Percentiles rank a stretch among this genome's conserved stretches.
Conservation (phyloP, 2,329 filamentous ascomycete species). For the Fusarium albidum region DNA sequence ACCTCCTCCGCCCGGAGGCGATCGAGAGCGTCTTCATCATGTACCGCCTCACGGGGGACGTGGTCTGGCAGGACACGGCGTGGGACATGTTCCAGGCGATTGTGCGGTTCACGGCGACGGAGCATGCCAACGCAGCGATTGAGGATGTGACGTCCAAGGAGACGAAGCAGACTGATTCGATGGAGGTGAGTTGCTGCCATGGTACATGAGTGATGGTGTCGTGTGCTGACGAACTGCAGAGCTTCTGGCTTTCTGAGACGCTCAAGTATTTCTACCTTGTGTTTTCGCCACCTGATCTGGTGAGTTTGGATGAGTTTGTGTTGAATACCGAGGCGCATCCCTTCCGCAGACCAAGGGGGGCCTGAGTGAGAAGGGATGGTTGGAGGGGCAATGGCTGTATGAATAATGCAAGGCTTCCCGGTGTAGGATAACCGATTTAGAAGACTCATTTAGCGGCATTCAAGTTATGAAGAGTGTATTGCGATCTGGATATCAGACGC, state of each 20-base stretch:
- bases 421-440: too few relatives aligned
- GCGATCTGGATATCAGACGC: too few relatives aligned
- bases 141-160: constrained; percentile 49
- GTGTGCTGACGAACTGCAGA: constrained; percentile 51
- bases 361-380: background rate
- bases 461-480: too few relatives aligned
- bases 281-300: constrained; percentile 69
- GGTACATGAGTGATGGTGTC: too few relatives aligned
- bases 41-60: constrained; percentile 58
- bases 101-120: constrained; percentile 53
- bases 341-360: constrained; percentile 34
- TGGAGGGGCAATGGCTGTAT: too few relatives aligned
- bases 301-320: constrained; percentile 74
- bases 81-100: constrained; percentile 63
- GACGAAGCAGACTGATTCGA: constrained; percentile 60
- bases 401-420: too few relatives aligned
- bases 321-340: constrained; percentile 64
- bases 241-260: constrained; percentile 78
- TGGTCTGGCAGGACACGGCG: constrained; percentile 57
- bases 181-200: constrained; percentile 60
- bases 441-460: too few relatives aligned
- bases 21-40: constrained; percentile 58
- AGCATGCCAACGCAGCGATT: constrained; percentile 58
- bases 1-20: constrained; percentile 60
- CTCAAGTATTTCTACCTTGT: constrained; percentile 80